A percentile compares a stretch with the other conserved stretches of the same genome.
Evolutionary conservation across 2,329 filamentous ascomycete species (phyloP).

Genomic region (Alternaria triticimaculans): DNA sequence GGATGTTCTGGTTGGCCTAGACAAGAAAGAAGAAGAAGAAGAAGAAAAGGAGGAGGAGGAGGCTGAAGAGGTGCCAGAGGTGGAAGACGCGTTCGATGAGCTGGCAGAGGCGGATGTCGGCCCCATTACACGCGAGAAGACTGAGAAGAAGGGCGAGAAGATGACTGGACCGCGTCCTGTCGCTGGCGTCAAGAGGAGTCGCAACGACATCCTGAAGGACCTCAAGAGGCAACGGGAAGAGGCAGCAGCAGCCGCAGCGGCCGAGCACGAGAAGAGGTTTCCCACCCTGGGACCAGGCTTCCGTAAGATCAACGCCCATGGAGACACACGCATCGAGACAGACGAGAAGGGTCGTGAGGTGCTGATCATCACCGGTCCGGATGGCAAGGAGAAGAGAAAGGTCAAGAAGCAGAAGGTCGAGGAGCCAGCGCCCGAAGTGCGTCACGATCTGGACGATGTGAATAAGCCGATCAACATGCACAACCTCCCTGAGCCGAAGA

Average conservation of each 20-base stretch:
- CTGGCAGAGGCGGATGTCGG: conserved; percentile 72
- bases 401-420: conserved; percentile 59
- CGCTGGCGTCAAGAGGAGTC: conserved; percentile 59
- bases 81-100: conserved; percentile 58
- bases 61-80: conserved; percentile 37
- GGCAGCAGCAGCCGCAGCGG: conserved; percentile 52
- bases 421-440: conserved; percentile 41
- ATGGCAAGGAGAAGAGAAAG: conserved; percentile 68
- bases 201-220: conserved; percentile 66
- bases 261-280: conserved; percentile 47
- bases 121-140: conserved; percentile 66
- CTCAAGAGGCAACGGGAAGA: conserved; percentile 62
- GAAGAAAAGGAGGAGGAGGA: conserved; percentile 29
- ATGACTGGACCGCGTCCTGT: conserved; percentile 51
- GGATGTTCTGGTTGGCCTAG: conserved; percentile 47
- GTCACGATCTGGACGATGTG: conserved; percentile 53
- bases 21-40: conserved; percentile 46
- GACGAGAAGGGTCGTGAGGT: conserved; percentile 65
- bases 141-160: conserved; percentile 61
- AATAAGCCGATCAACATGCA: conserved; percentile 53
- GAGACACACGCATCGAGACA: conserved; percentile 62
- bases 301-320: conserved; percentile 58
- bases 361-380: conserved; percentile 63
- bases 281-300: conserved; percentile 63
- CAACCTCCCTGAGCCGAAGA: conserved; percentile 42